Percentiles rank a stretch among this genome's conserved stretches.
Conservation (phyloP, 106 monocot species). For the Cymbidium sinense region DNA sequence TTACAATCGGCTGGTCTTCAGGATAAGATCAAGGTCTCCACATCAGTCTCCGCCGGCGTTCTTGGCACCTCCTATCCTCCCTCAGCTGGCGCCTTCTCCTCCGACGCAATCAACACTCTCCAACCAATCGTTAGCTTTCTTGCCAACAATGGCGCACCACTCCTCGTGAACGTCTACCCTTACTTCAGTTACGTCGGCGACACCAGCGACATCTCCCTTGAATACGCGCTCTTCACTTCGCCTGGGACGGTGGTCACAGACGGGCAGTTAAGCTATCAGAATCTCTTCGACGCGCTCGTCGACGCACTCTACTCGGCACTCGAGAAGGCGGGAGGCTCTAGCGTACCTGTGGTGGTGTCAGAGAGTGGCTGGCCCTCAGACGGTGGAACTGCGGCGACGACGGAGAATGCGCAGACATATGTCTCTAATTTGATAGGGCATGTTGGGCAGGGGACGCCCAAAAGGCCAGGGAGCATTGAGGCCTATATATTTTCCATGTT, state of each 20-base stretch:
- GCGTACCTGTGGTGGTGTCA: conserved; percentile 34
- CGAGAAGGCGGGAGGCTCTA: conserved; percentile 24
- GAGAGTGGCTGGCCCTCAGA: conserved; percentile 66
- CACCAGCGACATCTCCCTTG: not conserved
- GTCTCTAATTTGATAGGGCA: conserved; percentile 32
- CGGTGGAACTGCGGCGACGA: conserved; percentile 11
- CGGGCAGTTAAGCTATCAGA: conserved; percentile 13
- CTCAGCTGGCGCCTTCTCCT: not conserved
- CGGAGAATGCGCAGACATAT: conserved; percentile 26
- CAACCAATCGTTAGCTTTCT: not conserved
- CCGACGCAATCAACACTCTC: not conserved
- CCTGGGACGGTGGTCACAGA: conserved; percentile 21
- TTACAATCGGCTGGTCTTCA: not conserved
- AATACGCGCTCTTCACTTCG: conserved; percentile 4
- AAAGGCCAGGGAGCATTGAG: conserved; percentile 28
- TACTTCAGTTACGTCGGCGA: not conserved
- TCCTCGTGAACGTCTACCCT: not conserved
- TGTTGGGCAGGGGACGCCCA: conserved; percentile 30
- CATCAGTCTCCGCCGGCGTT: conserved; percentile 11
- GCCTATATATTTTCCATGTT: conserved; percentile 53
- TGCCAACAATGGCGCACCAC: not conserved
- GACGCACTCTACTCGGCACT: conserved; percentile 50
- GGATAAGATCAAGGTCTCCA: conserved; percentile 4
- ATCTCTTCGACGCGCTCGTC: conserved; percentile 43
- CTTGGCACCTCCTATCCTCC: conserved; percentile 14